A percentile compares a stretch with the other conserved stretches of the same genome.
Evolutionary conservation across 148 eudicot genomes (phyloP).

Genomic region (Rhododendron mucronatum): DNA sequence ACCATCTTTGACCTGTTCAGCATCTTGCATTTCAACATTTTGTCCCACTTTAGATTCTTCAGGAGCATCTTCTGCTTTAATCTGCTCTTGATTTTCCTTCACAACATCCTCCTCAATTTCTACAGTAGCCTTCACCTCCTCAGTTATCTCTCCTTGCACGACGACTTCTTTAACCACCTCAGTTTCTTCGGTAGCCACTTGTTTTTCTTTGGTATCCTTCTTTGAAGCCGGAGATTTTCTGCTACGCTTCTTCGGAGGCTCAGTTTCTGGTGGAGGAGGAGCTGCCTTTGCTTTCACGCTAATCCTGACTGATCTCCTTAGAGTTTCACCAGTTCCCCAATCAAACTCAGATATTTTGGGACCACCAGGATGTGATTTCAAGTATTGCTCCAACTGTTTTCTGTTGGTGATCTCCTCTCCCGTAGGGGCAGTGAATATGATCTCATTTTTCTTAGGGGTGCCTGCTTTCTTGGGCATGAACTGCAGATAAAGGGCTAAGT

Average conservation of each 20-base stretch:
- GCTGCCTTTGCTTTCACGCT: constrained; percentile 64
- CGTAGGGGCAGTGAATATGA: constrained; percentile 75
- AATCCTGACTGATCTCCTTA: constrained; percentile 78
- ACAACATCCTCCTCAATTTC: constrained; percentile 14
- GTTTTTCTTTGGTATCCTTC: constrained; percentile 6
- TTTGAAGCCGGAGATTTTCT: background rate
- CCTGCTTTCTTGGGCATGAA: constrained; percentile 67
- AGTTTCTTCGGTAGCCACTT: constrained; percentile 5
- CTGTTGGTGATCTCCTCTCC: constrained; percentile 77
- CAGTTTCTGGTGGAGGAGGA: constrained; percentile 41
- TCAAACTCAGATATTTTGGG: constrained; percentile 71
- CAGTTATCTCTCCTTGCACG: background rate
- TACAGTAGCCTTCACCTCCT: constrained; percentile 7
- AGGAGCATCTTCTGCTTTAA: constrained; percentile 8
- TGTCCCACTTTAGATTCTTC: constrained; percentile 4
- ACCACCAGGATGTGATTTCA: constrained; percentile 80
- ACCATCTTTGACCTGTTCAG: constrained; percentile 25
- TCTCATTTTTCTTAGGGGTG: constrained; percentile 71
- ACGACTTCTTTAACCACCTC: constrained; percentile 15
- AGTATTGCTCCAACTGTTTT: constrained; percentile 75
- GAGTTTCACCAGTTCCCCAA: constrained; percentile 88
- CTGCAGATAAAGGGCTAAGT: constrained; percentile 33
- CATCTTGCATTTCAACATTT: constrained; percentile 17
- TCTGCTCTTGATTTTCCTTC: constrained; percentile 10
- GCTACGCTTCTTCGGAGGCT: constrained; percentile 35